Conservation (phyloP, 169 alveolate genomes). For the Amoebophrya sp. region DNA sequence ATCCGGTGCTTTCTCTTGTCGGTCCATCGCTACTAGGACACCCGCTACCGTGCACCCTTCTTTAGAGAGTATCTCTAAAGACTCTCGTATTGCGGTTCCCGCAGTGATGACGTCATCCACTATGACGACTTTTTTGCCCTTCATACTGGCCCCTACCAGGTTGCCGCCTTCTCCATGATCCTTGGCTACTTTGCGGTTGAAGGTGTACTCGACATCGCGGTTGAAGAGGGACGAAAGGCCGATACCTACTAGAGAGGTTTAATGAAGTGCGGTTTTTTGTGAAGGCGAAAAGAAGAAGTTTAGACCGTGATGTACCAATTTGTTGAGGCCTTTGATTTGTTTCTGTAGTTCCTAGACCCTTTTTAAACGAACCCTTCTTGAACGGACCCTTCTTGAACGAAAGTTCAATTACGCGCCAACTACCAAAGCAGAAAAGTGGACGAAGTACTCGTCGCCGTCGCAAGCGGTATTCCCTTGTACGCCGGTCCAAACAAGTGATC, state of each 20-base stretch:
- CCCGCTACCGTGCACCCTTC: slow-evolving; percentile 19
- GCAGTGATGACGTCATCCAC: slow-evolving; percentile 51
- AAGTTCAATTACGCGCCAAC: no score
- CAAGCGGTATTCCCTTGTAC: slow-evolving; percentile 53
- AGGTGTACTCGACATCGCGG: slow-evolving; percentile 38
- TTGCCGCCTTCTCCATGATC: slow-evolving; percentile 52
- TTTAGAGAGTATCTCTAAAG: not conserved
- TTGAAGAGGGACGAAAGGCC: no score
- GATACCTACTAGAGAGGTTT: no score
- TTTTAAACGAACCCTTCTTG: no score
- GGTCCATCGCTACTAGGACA: slow-evolving; percentile 32
- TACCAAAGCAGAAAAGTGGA: no score
- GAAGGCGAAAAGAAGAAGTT: no score
- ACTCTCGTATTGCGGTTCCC: slow-evolving; percentile 44
- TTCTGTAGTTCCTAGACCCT: no score
- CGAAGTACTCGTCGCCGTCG: slow-evolving; percentile 17
- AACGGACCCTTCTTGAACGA: no score
- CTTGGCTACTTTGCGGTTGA: slow-evolving; percentile 48
- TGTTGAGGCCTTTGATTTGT: no score
- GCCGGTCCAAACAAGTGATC: slow-evolving; percentile 51
- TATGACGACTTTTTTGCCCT: slow-evolving; percentile 29
- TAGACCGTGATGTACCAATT: no score
- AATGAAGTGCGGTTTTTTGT: no score
- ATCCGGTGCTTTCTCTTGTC: slow-evolving; percentile 30
- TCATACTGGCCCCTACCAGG: slow-evolving; percentile 40